These are phyloP conservation scores for Lachancea dasiensis DNA, from an alignment of 805 yeast genomes.

Conservation along the genomic window DNA sequence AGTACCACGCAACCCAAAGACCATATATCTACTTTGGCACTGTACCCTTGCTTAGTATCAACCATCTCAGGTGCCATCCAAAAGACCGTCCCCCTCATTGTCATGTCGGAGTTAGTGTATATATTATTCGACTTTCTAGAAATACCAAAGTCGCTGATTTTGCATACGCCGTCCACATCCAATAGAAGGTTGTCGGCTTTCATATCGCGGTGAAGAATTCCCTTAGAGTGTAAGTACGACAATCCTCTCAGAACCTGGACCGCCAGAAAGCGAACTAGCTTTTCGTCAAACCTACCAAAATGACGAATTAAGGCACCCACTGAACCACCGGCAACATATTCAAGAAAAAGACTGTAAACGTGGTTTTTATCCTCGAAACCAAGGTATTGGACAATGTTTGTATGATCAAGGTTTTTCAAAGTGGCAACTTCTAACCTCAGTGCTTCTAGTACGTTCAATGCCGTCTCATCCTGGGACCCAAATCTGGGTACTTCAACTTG, in stretches of 20 bases:
- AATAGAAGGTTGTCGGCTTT: conserved; percentile 88
- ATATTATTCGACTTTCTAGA: conserved; percentile 81
- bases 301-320: conserved; percentile 78
- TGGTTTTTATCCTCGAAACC: conserved; percentile 78
- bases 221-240: conserved; percentile 79
- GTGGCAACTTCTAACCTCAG: conserved; percentile 87
- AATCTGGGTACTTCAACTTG: conserved; percentile 69
- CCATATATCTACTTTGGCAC: conserved; percentile 98
- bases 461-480: conserved; percentile 38
- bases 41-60: conserved; percentile 86
- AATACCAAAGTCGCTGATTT: conserved; percentile 94
- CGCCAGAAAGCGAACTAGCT: conserved; percentile 63
- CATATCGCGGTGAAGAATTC: conserved; percentile 88
- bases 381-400: conserved; percentile 89
- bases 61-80: conserved; percentile 99
- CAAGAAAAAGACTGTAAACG: conserved; percentile 81
- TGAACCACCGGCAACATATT: conserved; percentile 97
- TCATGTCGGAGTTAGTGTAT: conserved; percentile 90
- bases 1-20: conserved; percentile 94
- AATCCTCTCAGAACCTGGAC: conserved; percentile 78
- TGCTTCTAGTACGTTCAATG: conserved; percentile 67
- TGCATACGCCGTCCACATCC: conserved; percentile 89
- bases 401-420: conserved; percentile 87
- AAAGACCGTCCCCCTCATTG: conserved; percentile 97
- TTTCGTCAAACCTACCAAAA: conserved; percentile 81